A percentile compares a stretch with the other conserved stretches of the same genome.
These are phyloP conservation scores for Termitomyces sp. DNA, from an alignment of 768 basidiomycete species.

Conservation along the genomic window DNA sequence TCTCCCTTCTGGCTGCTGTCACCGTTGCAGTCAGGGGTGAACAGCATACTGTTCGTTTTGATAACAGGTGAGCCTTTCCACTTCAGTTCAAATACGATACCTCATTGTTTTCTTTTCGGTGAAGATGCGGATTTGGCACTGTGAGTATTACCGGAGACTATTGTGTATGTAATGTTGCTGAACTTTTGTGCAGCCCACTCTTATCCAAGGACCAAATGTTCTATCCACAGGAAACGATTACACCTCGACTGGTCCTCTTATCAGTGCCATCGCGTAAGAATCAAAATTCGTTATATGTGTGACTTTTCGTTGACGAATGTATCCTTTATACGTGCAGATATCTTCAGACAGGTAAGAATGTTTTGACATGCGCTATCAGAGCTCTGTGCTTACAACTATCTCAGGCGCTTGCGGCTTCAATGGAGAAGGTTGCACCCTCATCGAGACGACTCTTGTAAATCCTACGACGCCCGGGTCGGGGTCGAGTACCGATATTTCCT, in stretches of 20 bases:
- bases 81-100: not conserved
- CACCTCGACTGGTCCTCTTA: slow-evolving; percentile 27
- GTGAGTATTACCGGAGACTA: slow-evolving; percentile 18
- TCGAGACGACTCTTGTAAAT: slow-evolving; percentile 38
- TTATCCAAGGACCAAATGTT: slow-evolving; percentile 29
- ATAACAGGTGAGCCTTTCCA: slow-evolving; percentile 25
- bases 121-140: slow-evolving; percentile 33
- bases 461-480: slow-evolving; percentile 29
- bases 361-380: not conserved
- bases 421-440: slow-evolving; percentile 36
- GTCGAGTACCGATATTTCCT: slow-evolving; percentile 36
- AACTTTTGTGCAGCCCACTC: slow-evolving; percentile 22
- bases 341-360: slow-evolving; percentile 26
- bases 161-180: not conserved
- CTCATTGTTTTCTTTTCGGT: not conserved
- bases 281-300: not conserved
- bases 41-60: slow-evolving; percentile 35
- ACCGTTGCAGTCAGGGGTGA: slow-evolving; percentile 27
- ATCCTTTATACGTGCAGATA: slow-evolving; percentile 20
- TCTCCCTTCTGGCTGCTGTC: slow-evolving; percentile 19
- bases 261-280: slow-evolving; percentile 35
- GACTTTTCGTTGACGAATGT: not conserved
- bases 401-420: slow-evolving; percentile 35
- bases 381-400: not conserved
- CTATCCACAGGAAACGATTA: slow-evolving; percentile 30